Conservation (phyloP, 2,329 filamentous ascomycete genomes). For the Fusarium devonianum region DNA sequence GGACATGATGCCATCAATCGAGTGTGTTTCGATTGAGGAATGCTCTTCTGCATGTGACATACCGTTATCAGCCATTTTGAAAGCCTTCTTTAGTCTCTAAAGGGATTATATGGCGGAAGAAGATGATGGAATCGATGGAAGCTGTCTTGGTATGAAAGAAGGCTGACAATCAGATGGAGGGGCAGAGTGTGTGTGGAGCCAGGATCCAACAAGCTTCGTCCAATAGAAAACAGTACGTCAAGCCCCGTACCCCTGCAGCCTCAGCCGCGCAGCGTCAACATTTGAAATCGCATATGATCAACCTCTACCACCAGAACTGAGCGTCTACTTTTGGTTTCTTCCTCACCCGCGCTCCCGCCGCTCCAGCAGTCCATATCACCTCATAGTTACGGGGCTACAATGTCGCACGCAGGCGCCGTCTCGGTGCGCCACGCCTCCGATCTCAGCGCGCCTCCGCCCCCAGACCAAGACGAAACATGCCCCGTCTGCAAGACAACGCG, state of each 20-base stretch:
- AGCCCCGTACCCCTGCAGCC: conserved; percentile 14
- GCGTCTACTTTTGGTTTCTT: not conserved
- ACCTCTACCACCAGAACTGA: conserved; percentile 9
- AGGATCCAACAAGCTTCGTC: conserved; percentile 6
- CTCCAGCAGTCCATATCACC: not conserved
- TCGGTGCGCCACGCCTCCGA: conserved; percentile 42
- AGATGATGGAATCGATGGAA: conserved; percentile 31
- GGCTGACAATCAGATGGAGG: conserved; percentile 43
- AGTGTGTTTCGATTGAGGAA: too few relatives aligned
- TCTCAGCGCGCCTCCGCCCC: conserved; percentile 23
- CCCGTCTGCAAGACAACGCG: conserved; percentile 97
- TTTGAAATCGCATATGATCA: conserved; percentile 7
- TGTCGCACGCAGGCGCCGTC: conserved; percentile 43
- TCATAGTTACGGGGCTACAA: conserved; percentile 13
- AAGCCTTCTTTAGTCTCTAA: not conserved
- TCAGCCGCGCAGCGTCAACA: conserved; percentile 40
- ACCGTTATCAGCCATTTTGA: conserved; percentile 54
- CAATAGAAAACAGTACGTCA: conserved; percentile 28
- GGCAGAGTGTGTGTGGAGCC: conserved; percentile 20
- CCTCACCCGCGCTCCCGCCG: not conserved
- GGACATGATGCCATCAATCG: too few relatives aligned
- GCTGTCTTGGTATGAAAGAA: conserved; percentile 37
- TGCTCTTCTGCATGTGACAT: not conserved
- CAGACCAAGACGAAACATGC: conserved; percentile 73
- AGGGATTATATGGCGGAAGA: conserved; percentile 4